phyloP scores from a whole-genome alignment of 2,329 filamentous ascomycete species.

The Seiridium cupressi region DNA sequence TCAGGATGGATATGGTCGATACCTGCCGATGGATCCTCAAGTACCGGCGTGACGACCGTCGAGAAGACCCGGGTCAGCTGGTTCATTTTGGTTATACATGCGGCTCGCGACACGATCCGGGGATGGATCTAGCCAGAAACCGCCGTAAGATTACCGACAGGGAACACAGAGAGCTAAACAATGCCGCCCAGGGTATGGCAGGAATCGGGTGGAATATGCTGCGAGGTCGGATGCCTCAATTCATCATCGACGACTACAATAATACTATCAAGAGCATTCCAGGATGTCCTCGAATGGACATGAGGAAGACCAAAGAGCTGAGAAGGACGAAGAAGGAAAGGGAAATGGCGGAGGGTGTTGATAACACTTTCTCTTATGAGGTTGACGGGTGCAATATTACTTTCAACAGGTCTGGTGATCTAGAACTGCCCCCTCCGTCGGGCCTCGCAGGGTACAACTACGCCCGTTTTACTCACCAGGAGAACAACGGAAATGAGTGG shows the following conservation, averaged over 20 bases:
- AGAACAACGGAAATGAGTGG: slow-evolving; percentile 18
- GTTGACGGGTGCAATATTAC: slow-evolving; percentile 11
- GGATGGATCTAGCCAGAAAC: not conserved
- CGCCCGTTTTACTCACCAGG: slow-evolving; percentile 15
- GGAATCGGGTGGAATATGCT: slow-evolving; percentile 20
- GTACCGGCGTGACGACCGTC: slow-evolving; percentile 9
- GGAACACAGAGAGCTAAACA: slow-evolving; percentile 10
- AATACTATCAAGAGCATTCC: slow-evolving; percentile 9
- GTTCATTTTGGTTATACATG: slow-evolving; percentile 19
- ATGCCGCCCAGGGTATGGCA: slow-evolving; percentile 17
- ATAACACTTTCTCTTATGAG: slow-evolving; percentile 15
- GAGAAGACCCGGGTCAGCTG: slow-evolving; percentile 13
- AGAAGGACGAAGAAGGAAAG: not conserved
- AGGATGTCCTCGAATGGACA: slow-evolving; percentile 19
- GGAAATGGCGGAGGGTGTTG: not conserved
- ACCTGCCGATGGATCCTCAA: slow-evolving; percentile 14
- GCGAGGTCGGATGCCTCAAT: slow-evolving; percentile 13
- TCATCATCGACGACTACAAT: slow-evolving; percentile 17
- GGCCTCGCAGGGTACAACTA: slow-evolving; percentile 15
- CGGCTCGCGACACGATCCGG: slow-evolving; percentile 8
- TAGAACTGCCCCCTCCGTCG: slow-evolving; percentile 16
- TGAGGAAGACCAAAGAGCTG: slow-evolving; percentile 7
- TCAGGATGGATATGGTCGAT: slow-evolving; percentile 12
- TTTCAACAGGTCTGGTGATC: slow-evolving; percentile 10
- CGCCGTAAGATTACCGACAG: slow-evolving; percentile 5